A percentile compares a stretch with the other conserved stretches of the same genome.
phyloP scores from a whole-genome alignment of 345 rosid species.

The Aethionema arabicum region DNA sequence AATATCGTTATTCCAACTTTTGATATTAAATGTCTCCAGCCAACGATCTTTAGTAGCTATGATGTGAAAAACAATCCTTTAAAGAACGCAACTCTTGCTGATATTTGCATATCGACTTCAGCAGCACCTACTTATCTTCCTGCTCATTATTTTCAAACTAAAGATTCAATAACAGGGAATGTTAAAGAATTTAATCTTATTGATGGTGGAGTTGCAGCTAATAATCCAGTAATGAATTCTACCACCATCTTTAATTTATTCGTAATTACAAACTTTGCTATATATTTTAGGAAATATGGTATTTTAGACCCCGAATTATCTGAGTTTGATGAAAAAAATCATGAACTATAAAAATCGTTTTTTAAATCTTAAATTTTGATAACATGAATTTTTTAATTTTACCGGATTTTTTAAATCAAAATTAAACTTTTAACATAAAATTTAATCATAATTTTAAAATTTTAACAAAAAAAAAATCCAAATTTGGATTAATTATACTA shows the following conservation, averaged over 20 bases:
- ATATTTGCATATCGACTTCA: slow-evolving; percentile 35
- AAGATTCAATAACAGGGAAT: slow-evolving; percentile 34
- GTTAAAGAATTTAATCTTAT: slow-evolving; percentile 55
- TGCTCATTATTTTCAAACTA: slow-evolving; percentile 36
- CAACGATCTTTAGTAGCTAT: slow-evolving; percentile 57
- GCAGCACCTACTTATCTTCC: slow-evolving; percentile 38
- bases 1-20: slow-evolving; percentile 76
- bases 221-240: slow-evolving; percentile 50
- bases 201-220: slow-evolving; percentile 83
- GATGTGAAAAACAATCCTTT: slow-evolving; percentile 44
- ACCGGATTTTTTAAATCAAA: no score
- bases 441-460: no score
- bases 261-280: neutral
- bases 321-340: no score
- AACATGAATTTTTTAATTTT: no score
- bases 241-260: neutral
- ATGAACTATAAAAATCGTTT: no score
- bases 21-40: slow-evolving; percentile 68
- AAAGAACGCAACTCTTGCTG: slow-evolving; percentile 34
- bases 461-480: no score
- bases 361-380: no score
- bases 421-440: no score
- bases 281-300: neutral
- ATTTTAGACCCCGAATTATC: no score
- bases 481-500: no score